Evolutionary conservation across 2,329 filamentous ascomycete species (phyloP), one percentile per base, ranked within the genome.

Genomic region (Beauveria sp.): DNA sequence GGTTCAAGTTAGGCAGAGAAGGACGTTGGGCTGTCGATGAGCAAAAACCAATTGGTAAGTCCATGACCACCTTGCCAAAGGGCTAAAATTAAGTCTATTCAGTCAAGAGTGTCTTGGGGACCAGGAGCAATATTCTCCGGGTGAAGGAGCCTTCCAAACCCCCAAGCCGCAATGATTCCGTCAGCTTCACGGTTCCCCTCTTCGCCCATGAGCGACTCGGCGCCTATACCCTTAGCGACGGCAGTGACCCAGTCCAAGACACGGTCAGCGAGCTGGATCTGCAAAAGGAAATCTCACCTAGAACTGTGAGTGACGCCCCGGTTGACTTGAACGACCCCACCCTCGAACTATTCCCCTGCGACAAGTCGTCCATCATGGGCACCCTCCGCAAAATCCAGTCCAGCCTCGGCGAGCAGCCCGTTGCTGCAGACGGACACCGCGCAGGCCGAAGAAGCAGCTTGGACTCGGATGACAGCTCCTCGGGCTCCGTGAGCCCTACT

Each of bases 11-110:
- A 42, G 88, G 88, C 10, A 71, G 79, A 22, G 84, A 83, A 53
- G 82, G 89, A 65, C 89, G 86, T 84, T 90, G 88, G 88, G 77
- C 86, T 26, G 72, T 90, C 51, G 84, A 91, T 66, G 85, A 90
- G 62, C 77, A 76, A 50, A 78, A 80, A 60, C 81, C 84, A 16
- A 85, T 79, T 60, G 79, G 87, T 89, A 77, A 66, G 79, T 64
- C 43, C 52, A 55, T 34, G 22, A n/a, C 45, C 20, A 31, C 40
- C 12, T n/a, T 5, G n/a, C 5, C 0, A 9, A 26, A 61, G 16
- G 28, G 24, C 42, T 20, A 48, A 46, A 42, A 48, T 54, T 40
- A 55, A 61, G 24, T 20, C n/a, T 40, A n/a, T 49, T 14, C 24
- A 62, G 60, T 62, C 1, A 62, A 55, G 38, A 62, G 60, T 26